Base-by-base conservation (phyloP, 2,329 filamentous ascomycete species). In the Ophiostoma populinum region DNA sequence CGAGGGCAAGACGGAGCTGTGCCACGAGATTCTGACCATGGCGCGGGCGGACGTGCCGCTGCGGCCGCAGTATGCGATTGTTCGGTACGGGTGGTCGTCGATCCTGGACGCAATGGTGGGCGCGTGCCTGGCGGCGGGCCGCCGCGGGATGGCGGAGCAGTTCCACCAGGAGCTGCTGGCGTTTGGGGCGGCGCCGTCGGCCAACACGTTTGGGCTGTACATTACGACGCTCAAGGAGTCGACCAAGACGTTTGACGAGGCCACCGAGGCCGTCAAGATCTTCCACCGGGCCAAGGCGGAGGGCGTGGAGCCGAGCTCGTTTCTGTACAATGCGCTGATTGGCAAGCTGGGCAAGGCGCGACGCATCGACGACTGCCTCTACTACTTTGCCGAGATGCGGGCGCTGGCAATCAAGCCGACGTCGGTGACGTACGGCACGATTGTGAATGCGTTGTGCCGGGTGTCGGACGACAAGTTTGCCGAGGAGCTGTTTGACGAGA, bases 201-300 rank as follows among this genome's bases (percentile, higher is more conserved):
- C 90, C 28, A 98, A 98, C 63, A 98, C 90, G 1, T 98, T 92
- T 47, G 90, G 90, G 40, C 70, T 98, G 13, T 98, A 95, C 66
- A 98, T 98, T 58, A 95, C 92, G n/a, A 95, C 87, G 2, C 65
- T 98, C 42, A 94, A 95, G 62, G 87, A 93, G 51, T 92, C 83
- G 1, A 83, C 83, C 45, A 93, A 92, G 70, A 95, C 86, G 0
- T 95, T 94, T 45, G 90, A 98, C 49, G 90, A 98, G 55, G 90
- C 90, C 9, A 85, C 85, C 7, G 90, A 95, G 55, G 90, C 90
- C 37, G 79, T 95, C 51, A 92, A 92, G 60, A 93, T 98, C 55
- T 98, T 98, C 65, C 77, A 90, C 49, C 81, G 85, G 38, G 86
- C 90, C 39, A 85, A 92, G 61, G 64, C 79, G 10, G 90, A 98